Evolutionary conservation across 352 stramenopile species (phyloP), one percentile per base, ranked within the genome.

Genomic region (Saprolegnia diclina): DNA sequence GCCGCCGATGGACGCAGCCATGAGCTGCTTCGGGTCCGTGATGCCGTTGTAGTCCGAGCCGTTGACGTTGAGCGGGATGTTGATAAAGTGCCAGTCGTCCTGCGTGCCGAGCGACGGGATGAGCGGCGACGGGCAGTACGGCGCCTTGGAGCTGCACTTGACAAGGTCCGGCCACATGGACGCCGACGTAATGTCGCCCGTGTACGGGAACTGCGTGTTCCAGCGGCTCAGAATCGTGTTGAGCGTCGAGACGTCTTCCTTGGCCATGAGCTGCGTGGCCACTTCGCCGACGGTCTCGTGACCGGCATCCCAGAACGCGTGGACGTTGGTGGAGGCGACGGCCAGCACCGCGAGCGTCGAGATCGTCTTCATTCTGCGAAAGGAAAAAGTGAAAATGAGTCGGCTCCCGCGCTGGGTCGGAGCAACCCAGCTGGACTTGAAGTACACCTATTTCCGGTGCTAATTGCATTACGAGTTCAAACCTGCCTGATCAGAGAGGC

Each of bases 71-170:
- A 82, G 67, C 16, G 83, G 83, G 29, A 91, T 65, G 61, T 91
- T 71, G 48, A 89, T 76, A 71, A 87, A 91, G 73, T 91, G 83
- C 83, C 83, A 91, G 52, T 80, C 68, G 65, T 77, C 79, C 73
- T 85, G 83, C 48, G 71, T 71, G 22, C 73, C 75, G 69, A 87
- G 66, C 7, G 83, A 89, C 26, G 83, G 81, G 21, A 66, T 54
- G 6, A 44, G 38, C 32, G 26, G 64, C 24, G 80, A 79, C 62
- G 67, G 45, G 63, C 79, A 89, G 14, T 71, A 77, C 1, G 53
- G 53, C 26, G 63, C 73, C 35, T 73, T 54, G 16, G 71, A 72
- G 22, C 72, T 79, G 71, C 80, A 89, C 74, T 89, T 89, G 72
- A 87, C 67, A 29, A 83, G 70, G 62, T 89, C 80, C 26, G 81